phyloP scores from a whole-genome alignment of 768 basidiomycete species.

The Lyophyllum atratum region DNA sequence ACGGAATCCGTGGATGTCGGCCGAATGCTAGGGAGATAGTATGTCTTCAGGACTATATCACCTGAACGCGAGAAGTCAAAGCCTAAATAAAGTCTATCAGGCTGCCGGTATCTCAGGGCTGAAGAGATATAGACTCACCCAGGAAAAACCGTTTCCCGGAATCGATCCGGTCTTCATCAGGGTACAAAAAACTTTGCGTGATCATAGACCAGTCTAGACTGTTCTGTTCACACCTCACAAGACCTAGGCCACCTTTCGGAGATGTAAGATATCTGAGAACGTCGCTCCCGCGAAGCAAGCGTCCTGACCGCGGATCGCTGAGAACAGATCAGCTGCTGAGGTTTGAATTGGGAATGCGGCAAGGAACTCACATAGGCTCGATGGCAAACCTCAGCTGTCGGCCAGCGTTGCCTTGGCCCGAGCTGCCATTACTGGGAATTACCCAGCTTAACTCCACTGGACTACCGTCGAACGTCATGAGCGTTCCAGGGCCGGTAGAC shows the following conservation, averaged over 20 bases:
- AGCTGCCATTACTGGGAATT: slow-evolving; percentile 22
- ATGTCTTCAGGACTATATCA: slow-evolving; percentile 29
- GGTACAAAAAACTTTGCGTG: slow-evolving; percentile 30
- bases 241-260: slow-evolving; percentile 27
- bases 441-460: slow-evolving; percentile 36
- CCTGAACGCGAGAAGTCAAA: slow-evolving; percentile 31
- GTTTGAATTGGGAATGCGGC: not conserved
- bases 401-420: slow-evolving; percentile 11
- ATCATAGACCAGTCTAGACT: slow-evolving; percentile 28
- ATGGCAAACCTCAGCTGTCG: slow-evolving; percentile 34
- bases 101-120: not conserved
- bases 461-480: slow-evolving; percentile 35
- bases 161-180: slow-evolving; percentile 16
- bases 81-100: slow-evolving; percentile 16
- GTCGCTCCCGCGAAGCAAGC: slow-evolving; percentile 21
- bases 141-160: slow-evolving; percentile 31
- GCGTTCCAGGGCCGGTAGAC: slow-evolving; percentile 19
- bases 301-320: slow-evolving; percentile 30
- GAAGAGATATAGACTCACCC: slow-evolving; percentile 18
- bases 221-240: slow-evolving; percentile 23
- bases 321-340: not conserved
- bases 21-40: slow-evolving; percentile 27
- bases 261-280: slow-evolving; percentile 31
- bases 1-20: not conserved
- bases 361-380: slow-evolving; percentile 29